These are phyloP conservation scores for Hyphodiscus sp. DNA, from an alignment of 2,329 filamentous ascomycete species.

Conservation along the genomic window DNA sequence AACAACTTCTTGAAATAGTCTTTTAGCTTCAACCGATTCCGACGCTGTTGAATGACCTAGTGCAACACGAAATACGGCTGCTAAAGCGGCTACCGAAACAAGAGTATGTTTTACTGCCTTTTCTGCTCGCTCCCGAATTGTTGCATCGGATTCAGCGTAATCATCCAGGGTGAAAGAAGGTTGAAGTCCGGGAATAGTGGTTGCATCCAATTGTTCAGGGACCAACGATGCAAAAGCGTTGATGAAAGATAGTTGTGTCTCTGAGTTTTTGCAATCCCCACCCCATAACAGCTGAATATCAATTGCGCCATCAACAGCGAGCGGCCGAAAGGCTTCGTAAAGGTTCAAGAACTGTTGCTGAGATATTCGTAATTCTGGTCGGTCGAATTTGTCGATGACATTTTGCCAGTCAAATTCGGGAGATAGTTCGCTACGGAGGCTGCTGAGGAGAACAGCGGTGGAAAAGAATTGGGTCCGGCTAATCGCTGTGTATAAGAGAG, in stretches of 20 bases:
- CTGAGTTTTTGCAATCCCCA: slow-evolving; percentile 75
- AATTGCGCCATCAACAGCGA: slow-evolving; percentile 61
- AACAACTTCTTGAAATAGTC: slow-evolving; percentile 60
- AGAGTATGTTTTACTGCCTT: slow-evolving; percentile 77
- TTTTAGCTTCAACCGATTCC: slow-evolving; percentile 56
- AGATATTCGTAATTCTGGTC: slow-evolving; percentile 67
- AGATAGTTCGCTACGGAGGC: slow-evolving; percentile 55
- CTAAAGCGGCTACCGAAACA: slow-evolving; percentile 79
- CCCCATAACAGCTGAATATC: slow-evolving; percentile 90
- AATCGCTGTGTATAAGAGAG: slow-evolving; percentile 61
- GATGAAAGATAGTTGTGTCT: slow-evolving; percentile 91
- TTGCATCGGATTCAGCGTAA: slow-evolving; percentile 53
- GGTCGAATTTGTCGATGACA: slow-evolving; percentile 75
- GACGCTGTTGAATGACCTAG: slow-evolving; percentile 55
- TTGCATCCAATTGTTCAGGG: slow-evolving; percentile 72
- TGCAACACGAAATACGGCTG: slow-evolving; percentile 59
- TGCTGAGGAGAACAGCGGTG: slow-evolving; percentile 51
- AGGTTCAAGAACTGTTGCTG: slow-evolving; percentile 74
- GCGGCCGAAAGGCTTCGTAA: slow-evolving; percentile 69
- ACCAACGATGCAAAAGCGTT: slow-evolving; percentile 75
- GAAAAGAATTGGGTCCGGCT: slow-evolving; percentile 50
- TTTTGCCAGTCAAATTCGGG: slow-evolving; percentile 62
- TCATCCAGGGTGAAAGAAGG: slow-evolving; percentile 65
- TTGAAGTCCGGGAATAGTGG: slow-evolving; percentile 74
- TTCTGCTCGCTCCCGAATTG: slow-evolving; percentile 53